phyloP scores from a whole-genome alignment of 805 yeast species.

The Candida tibetensis region DNA sequence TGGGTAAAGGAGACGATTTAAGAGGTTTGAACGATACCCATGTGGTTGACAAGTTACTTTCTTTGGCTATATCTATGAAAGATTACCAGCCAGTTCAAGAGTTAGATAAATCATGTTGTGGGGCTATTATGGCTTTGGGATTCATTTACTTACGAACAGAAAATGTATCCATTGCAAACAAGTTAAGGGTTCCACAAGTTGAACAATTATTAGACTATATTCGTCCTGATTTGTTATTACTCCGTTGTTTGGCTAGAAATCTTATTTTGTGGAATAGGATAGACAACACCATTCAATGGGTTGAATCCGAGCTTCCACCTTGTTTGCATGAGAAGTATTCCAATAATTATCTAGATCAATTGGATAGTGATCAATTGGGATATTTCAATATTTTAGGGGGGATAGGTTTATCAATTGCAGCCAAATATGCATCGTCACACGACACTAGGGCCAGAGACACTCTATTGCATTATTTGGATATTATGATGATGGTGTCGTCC shows the following conservation, averaged over 20 bases:
- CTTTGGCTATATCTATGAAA: slow-evolving; percentile 56
- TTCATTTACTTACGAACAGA: slow-evolving; percentile 71
- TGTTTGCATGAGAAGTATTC: slow-evolving; percentile 33
- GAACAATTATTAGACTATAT: slow-evolving; percentile 62
- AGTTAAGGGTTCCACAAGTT: slow-evolving; percentile 58
- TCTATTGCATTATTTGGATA: slow-evolving; percentile 53
- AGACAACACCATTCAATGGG: slow-evolving; percentile 52
- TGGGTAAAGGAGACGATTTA: slow-evolving; percentile 69
- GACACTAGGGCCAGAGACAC: slow-evolving; percentile 52
- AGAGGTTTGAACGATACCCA: slow-evolving; percentile 60
- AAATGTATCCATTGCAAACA: slow-evolving; percentile 56
- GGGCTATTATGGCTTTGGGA: slow-evolving; percentile 73
- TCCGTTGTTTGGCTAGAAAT: slow-evolving; percentile 61
- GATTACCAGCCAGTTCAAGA: slow-evolving; percentile 61
- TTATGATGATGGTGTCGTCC: slow-evolving; percentile 42
- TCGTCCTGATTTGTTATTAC: slow-evolving; percentile 73
- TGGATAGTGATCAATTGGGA: slow-evolving; percentile 62
- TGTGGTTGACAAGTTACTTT: slow-evolving; percentile 57
- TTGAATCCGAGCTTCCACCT: slow-evolving; percentile 53
- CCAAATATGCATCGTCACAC: slow-evolving; percentile 72
- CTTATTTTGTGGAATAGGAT: slow-evolving; percentile 72
- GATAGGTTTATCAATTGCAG: slow-evolving; percentile 66
- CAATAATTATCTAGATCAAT: slow-evolving; percentile 19
- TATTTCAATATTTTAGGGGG: slow-evolving; percentile 72
- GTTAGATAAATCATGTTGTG: slow-evolving; percentile 63